phyloP scores from a whole-genome alignment of 2,329 filamentous ascomycete species.

The Penicillium sp. region DNA sequence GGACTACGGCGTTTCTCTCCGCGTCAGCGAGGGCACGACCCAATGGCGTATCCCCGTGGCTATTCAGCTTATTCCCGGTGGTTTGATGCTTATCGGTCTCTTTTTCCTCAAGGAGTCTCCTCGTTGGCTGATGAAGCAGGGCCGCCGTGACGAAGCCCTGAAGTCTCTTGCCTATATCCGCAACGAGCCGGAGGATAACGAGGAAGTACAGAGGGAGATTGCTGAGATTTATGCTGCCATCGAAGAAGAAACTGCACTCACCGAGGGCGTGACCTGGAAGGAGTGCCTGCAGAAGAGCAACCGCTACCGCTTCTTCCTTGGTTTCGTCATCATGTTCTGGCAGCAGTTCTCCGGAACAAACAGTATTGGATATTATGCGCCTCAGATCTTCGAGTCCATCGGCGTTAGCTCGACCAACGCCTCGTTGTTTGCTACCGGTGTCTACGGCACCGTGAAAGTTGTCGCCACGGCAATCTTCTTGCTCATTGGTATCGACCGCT shows the following conservation, averaged over 20 bases:
- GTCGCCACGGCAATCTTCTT: slow-evolving; percentile 38
- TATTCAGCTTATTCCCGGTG: slow-evolving; percentile 53
- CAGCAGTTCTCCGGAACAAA: slow-evolving; percentile 44
- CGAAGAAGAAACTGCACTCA: slow-evolving; percentile 41
- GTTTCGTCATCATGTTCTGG: slow-evolving; percentile 41
- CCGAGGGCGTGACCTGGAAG: slow-evolving; percentile 43
- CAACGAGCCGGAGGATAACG: slow-evolving; percentile 28
- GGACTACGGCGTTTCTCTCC: slow-evolving; percentile 51
- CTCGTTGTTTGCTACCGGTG: slow-evolving; percentile 38
- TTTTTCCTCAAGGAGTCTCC: slow-evolving; percentile 54
- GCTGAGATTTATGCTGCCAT: slow-evolving; percentile 43
- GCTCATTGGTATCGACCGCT: slow-evolving; percentile 38
- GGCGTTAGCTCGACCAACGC: slow-evolving; percentile 34
- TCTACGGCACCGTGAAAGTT: slow-evolving; percentile 42
- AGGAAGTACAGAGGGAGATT: slow-evolving; percentile 32
- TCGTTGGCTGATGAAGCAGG: slow-evolving; percentile 56
- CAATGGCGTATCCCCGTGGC: slow-evolving; percentile 56
- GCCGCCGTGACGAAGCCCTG: slow-evolving; percentile 46
- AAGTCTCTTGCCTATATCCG: slow-evolving; percentile 38
- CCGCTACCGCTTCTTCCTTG: slow-evolving; percentile 38
- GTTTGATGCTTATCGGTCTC: slow-evolving; percentile 50
- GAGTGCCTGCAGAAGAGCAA: slow-evolving; percentile 41
- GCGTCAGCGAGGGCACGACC: slow-evolving; percentile 44
- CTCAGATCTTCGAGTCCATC: slow-evolving; percentile 39
- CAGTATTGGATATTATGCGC: slow-evolving; percentile 40